Evolutionary conservation across 352 stramenopile genomes (phyloP), one percentile per base, ranked within the genome.

Genomic region (Bremia lactucae): DNA sequence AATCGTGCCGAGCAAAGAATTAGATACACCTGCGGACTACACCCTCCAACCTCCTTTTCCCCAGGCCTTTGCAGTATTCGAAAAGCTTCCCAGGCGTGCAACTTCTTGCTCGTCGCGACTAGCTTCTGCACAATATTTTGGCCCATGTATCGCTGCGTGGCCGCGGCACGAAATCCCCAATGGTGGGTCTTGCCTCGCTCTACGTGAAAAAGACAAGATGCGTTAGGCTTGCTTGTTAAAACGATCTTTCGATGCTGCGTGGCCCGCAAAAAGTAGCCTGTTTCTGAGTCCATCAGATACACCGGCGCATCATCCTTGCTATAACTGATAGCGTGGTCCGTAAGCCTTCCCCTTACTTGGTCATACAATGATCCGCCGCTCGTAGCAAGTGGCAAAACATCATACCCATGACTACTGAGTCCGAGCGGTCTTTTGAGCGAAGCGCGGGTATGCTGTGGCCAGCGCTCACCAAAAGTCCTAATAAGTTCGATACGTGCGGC

Each of bases 1-100:
- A 90, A 90, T 6, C 78, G 66, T 2, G 75, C 66, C 6, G 72
- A 85, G 53, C 75, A 84, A 23, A 90, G 36, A 28, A 90, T 78
- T 23, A 90, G 35, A 42, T 87, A 84, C 13, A 90, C 60, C 14
- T 43, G 46, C 5, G 49, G 60, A 33, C 56, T 63, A 13, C 46
- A 58, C 0, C 1, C 26, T 21, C 50, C 36, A 2, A 18, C 15
- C 0, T 46, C 45, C 16, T 55, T 49, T 9, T 58, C 62, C 2
- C 36, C 57, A 0, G 64, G 68, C 3, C 63, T 43, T 40, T 83
- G 60, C 6, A 90, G 49, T 15, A 90, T 62, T 13, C 75, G 71
- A 40, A 90, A 90, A 0, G 72, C 41, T 39, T 90, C 78, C 75
- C 75, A 90, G 0, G 58, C 63, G 18, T 75, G 52, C 14, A 88